Evolutionary conservation across 371 early-diverging fungal species (phyloP).

Genomic region (Sporodiniella umbellata): DNA sequence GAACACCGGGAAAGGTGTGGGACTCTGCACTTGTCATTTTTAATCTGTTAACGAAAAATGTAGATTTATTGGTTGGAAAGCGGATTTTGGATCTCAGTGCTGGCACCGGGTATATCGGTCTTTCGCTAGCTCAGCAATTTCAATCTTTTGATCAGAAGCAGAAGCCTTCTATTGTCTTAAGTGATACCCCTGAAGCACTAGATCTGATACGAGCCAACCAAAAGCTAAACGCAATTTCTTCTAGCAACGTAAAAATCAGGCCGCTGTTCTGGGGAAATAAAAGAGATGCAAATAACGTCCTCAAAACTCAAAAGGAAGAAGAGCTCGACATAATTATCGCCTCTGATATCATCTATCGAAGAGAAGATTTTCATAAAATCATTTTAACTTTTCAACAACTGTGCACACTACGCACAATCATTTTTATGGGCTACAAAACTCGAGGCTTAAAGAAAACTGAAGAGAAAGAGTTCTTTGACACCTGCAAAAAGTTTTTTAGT

Average conservation of each 20-base stretch:
- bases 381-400: constrained; percentile 23
- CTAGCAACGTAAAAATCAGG: constrained; percentile 6
- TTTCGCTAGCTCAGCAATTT: constrained; percentile 11
- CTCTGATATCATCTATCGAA: constrained; percentile 53
- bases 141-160: not conserved
- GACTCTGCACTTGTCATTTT: constrained; percentile 47
- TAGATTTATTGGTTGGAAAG: constrained; percentile 11
- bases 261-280: constrained; percentile 22
- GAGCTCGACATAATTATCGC: constrained; percentile 39
- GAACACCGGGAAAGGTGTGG: constrained; percentile 54
- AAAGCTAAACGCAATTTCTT: constrained; percentile 18
- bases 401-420: constrained; percentile 11
- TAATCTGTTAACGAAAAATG: constrained; percentile 21
- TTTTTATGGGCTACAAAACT: constrained; percentile 57
- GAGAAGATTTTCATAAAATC: constrained; percentile 22
- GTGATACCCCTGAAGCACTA: constrained; percentile 44
- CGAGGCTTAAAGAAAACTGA: constrained; percentile 36
- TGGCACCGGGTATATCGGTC: constrained; percentile 22
- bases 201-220: constrained; percentile 32
- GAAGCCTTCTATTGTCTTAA: constrained; percentile 18
- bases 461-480: constrained; percentile 45
- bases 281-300: constrained; percentile 3
- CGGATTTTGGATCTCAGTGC: constrained; percentile 48
- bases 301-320: not conserved
- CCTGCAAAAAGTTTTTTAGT: constrained; percentile 17